Percentiles rank a stretch among this genome's conserved stretches.
phyloP scores from a whole-genome alignment of 2,329 filamentous ascomycete genomes.

The Aspergillus sojae region DNA sequence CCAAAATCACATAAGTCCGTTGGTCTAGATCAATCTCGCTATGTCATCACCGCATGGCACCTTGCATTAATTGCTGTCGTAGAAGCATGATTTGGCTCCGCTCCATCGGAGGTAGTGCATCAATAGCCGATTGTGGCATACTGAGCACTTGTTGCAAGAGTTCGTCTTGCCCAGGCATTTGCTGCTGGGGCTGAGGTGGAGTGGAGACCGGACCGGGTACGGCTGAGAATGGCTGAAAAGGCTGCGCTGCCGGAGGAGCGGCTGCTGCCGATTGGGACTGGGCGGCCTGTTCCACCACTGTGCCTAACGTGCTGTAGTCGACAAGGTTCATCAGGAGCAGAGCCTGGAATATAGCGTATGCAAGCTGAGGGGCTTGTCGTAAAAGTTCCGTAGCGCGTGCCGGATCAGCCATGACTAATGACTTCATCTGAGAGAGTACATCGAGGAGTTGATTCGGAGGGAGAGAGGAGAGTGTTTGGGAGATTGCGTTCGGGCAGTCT shows the following conservation, averaged over 20 bases:
- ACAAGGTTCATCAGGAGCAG: constrained; percentile 91
- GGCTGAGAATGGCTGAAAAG: constrained; percentile 40
- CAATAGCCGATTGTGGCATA: constrained; percentile 78
- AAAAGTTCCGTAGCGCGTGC: constrained; percentile 83
- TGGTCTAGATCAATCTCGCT: background rate
- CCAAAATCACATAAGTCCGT: background rate
- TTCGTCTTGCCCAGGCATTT: constrained; percentile 65
- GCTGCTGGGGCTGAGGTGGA: constrained; percentile 53
- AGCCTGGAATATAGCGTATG: constrained; percentile 93
- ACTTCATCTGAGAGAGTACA: constrained; percentile 92
- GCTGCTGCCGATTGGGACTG: constrained; percentile 47
- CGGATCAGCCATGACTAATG: constrained; percentile 79
- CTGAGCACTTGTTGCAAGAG: constrained; percentile 80
- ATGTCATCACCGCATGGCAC: constrained; percentile 36
- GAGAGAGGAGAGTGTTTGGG: constrained; percentile 82
- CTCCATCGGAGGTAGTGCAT: constrained; percentile 74
- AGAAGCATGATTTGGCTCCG: constrained; percentile 78
- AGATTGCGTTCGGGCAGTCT: constrained; percentile 87
- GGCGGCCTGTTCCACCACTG: constrained; percentile 70
- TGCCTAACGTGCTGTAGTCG: constrained; percentile 77
- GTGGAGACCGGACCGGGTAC: constrained; percentile 54
- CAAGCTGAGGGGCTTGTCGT: constrained; percentile 84
- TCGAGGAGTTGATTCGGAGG: constrained; percentile 89
- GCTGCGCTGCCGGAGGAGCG: constrained; percentile 37
- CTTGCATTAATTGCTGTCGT: constrained; percentile 62